These are phyloP conservation scores for Rhodamnia argentea DNA, from an alignment of 345 rosid genomes.

Conservation along the genomic window DNA sequence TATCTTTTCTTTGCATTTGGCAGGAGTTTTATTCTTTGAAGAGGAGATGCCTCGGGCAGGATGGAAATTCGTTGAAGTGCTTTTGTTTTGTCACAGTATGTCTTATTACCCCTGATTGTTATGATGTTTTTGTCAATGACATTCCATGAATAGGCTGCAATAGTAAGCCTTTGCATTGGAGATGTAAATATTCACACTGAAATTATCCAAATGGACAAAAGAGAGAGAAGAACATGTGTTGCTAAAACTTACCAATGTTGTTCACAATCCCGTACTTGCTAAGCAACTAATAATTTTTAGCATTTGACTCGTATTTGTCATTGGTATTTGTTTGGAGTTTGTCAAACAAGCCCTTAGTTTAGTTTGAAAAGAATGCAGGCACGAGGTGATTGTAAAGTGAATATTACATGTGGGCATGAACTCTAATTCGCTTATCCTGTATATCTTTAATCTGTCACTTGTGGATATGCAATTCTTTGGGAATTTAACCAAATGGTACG, in stretches of 20 bases:
- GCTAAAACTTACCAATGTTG: not conserved
- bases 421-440: not conserved
- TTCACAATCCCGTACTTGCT: not conserved
- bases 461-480: not conserved
- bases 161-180: not conserved
- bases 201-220: not conserved
- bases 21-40: constrained; percentile 18
- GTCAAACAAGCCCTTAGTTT: not conserved
- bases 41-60: constrained; percentile 11
- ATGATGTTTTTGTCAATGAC: not conserved
- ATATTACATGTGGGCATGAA: not conserved
- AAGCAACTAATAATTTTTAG: not conserved
- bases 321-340: not conserved
- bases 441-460: not conserved
- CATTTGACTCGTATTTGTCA: not conserved
- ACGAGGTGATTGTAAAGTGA: not conserved
- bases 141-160: not conserved
- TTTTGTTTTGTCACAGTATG: constrained; percentile 14
- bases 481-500: not conserved
- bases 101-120: not conserved
- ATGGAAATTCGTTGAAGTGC: constrained; percentile 9
- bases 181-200: not conserved
- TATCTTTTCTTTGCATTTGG: not conserved
- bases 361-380: not conserved
- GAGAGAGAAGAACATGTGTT: not conserved